A percentile compares a stretch with the other conserved stretches of the same genome.
These are phyloP conservation scores for Penicillium sclerotiorum DNA, from an alignment of 2,329 filamentous ascomycete genomes.

Conservation along the genomic window DNA sequence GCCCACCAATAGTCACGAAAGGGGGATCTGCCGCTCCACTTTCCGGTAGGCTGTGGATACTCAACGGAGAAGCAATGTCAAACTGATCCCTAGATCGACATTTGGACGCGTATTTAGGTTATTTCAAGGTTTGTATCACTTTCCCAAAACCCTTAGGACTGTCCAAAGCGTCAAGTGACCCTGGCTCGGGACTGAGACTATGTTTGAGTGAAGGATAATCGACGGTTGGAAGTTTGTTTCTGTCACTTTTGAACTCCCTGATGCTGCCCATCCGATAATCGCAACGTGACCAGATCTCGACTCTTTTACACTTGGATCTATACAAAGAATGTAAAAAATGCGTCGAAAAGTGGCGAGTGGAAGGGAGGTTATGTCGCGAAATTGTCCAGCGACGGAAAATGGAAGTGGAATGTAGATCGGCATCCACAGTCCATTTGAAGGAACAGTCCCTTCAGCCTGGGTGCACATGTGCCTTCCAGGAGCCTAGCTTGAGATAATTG, in stretches of 20 bases:
- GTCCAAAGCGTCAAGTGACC: too few species aligned
- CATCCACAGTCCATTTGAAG: too few species aligned
- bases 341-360: neutral
- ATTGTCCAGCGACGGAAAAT: neutral
- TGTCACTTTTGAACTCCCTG: too few species aligned
- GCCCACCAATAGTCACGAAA: neutral
- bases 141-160: too few species aligned
- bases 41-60: constrained; percentile 9
- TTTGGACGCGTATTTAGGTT: neutral
- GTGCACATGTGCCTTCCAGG: too few species aligned
- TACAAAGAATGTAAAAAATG: neutral
- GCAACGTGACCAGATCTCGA: too few species aligned
- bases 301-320: neutral
- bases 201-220: too few species aligned
- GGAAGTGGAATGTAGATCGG: constrained; percentile 23
- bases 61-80: constrained; percentile 19
- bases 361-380: neutral
- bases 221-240: too few species aligned
- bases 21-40: constrained; percentile 10
- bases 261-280: too few species aligned
- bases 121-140: neutral
- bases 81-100: constrained; percentile 14
- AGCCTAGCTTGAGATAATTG: too few species aligned
- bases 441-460: too few species aligned
- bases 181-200: too few species aligned